phyloP scores from a whole-genome alignment of 2,329 filamentous ascomycete genomes.

The Talaromyces marneffei region DNA sequence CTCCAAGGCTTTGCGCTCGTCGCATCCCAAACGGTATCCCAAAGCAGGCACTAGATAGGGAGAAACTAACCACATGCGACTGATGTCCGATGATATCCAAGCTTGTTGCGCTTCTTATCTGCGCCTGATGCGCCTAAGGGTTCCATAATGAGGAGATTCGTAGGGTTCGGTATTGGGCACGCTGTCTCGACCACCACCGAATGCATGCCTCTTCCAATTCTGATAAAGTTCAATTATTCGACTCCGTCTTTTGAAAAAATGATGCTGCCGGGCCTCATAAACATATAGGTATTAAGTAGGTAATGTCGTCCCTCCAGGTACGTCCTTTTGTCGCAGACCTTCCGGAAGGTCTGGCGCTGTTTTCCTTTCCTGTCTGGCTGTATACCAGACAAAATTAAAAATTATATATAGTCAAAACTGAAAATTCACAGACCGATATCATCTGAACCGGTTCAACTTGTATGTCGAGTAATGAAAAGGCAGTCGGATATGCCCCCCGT shows the following conservation, averaged over 20 bases:
- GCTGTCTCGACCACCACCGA: slow-evolving; percentile 31
- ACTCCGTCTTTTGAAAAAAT: background rate
- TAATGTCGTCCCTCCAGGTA: background rate
- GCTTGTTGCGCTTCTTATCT: slow-evolving; percentile 76
- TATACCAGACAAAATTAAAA: slow-evolving; percentile 6
- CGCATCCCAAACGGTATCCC: background rate
- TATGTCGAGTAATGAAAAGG: background rate
- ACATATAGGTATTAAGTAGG: background rate
- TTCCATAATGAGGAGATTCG: slow-evolving; percentile 27
- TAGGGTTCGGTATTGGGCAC: slow-evolving; percentile 28
- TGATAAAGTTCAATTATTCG: background rate
- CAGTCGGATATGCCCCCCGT: background rate
- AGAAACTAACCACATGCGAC: slow-evolving; percentile 82
- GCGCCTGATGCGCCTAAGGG: slow-evolving; percentile 32
- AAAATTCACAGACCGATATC: background rate
- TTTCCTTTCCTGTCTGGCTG: background rate
- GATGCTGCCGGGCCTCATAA: background rate
- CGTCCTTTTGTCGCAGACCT: slow-evolving; percentile 1
- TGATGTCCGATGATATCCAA: slow-evolving; percentile 91
- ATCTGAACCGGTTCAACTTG: background rate
- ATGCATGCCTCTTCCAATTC: slow-evolving; percentile 33
- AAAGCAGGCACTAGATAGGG: slow-evolving; percentile 1
- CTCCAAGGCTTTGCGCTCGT: background rate
- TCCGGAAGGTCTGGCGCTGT: background rate
- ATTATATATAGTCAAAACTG: background rate